Evolutionary conservation across 1,284 basidiomycete genomes (phyloP).

Genomic region (Leccinum huronense): DNA sequence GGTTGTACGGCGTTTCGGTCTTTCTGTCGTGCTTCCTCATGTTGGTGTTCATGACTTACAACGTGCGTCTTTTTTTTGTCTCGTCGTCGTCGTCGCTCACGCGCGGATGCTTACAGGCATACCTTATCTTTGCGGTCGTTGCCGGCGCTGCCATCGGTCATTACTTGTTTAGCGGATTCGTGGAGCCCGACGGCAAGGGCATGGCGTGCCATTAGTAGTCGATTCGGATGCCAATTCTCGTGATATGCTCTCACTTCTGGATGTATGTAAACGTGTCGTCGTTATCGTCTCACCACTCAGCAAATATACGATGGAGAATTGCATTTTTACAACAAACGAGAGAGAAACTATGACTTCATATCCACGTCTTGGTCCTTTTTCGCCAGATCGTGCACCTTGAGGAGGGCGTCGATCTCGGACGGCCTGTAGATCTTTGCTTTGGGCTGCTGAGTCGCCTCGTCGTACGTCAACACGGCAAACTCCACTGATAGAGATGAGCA

Average conservation of each 20-base stretch:
- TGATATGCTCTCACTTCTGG: slow-evolving; percentile 1
- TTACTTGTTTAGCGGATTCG: slow-evolving; percentile 61
- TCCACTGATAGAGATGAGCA: slow-evolving; percentile 63
- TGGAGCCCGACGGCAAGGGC: slow-evolving; percentile 63
- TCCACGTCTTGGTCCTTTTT: slow-evolving; percentile 82
- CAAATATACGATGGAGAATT: neutral
- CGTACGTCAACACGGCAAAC: slow-evolving; percentile 90
- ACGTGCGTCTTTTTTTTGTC: slow-evolving; percentile 45
- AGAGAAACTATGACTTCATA: slow-evolving; percentile 49
- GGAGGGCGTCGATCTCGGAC: slow-evolving; percentile 84
- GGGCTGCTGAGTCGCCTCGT: slow-evolving; percentile 74
- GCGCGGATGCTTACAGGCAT: slow-evolving; percentile 51
- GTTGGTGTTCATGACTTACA: slow-evolving; percentile 88
- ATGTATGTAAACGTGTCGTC: neutral
- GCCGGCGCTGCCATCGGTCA: slow-evolving; percentile 71
- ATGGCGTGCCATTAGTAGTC: slow-evolving; percentile 51
- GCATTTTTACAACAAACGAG: slow-evolving; percentile 4
- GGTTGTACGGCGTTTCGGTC: slow-evolving; percentile 63
- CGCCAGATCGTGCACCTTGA: slow-evolving; percentile 81
- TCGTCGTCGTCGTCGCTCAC: too few relatives aligned
- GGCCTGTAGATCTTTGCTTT: slow-evolving; percentile 93
- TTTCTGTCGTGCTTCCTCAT: slow-evolving; percentile 84
- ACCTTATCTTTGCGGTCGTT: slow-evolving; percentile 73
- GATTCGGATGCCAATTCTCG: neutral
- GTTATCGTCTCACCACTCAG: neutral